Evolutionary conservation across 441 rosid species (phyloP).

Genomic region (Melastoma candidum): DNA sequence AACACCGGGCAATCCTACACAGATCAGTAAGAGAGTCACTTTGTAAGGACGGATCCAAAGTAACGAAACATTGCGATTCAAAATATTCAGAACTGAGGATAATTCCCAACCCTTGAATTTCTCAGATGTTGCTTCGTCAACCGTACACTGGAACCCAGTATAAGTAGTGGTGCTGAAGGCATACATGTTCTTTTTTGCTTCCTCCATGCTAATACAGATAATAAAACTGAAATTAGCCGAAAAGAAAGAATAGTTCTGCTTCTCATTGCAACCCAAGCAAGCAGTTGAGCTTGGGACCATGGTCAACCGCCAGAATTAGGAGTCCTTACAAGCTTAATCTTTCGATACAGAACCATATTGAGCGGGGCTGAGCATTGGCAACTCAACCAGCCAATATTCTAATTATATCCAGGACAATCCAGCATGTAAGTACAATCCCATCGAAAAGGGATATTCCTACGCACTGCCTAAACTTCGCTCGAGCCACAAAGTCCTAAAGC

Average conservation of each 20-base stretch:
- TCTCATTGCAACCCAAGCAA: too few relatives aligned
- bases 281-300: too few relatives aligned
- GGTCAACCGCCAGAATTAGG: too few relatives aligned
- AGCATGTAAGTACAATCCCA: too few relatives aligned
- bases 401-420: too few relatives aligned
- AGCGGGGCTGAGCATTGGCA: too few relatives aligned
- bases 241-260: too few relatives aligned
- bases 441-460: too few relatives aligned
- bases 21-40: constrained; percentile 5
- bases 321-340: too few relatives aligned
- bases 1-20: constrained; percentile 88
- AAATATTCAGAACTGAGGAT: constrained; percentile 2
- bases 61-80: not conserved
- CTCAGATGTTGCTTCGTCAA: constrained; percentile 85
- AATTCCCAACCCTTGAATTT: constrained; percentile 67
- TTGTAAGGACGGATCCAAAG: not conserved
- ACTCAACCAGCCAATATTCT: too few relatives aligned
- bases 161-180: constrained; percentile 93
- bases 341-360: too few relatives aligned
- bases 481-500: not conserved
- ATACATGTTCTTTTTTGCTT: constrained; percentile 95
- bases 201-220: constrained; percentile 64
- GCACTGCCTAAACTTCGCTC: too few relatives aligned
- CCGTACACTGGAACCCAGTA: constrained; percentile 93
- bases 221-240: not conserved